A percentile compares a stretch with the other conserved stretches of the same genome.
Evolutionary conservation across 345 rosid genomes (phyloP).

Genomic region (Streptanthus diversifolius): DNA sequence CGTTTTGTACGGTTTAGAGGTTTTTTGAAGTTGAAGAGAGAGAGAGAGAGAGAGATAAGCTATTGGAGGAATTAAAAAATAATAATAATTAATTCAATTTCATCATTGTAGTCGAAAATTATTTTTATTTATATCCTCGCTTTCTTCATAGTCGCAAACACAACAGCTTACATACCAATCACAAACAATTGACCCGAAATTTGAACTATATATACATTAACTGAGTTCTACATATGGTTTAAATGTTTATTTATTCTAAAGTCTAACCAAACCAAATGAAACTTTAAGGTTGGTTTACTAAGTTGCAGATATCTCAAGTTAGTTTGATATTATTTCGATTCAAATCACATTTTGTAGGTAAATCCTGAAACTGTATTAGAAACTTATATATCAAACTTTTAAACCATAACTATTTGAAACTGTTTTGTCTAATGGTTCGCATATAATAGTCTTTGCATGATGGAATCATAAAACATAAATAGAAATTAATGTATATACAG

Average conservation of each 20-base stretch:
- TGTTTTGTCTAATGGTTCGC: not conserved
- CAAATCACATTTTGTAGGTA: no score
- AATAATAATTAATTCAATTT: conserved; percentile 17
- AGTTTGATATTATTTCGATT: no score
- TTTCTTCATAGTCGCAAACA: not conserved
- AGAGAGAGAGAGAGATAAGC: no score
- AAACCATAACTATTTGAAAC: no score
- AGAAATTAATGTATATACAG: no score
- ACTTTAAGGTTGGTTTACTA: not conserved
- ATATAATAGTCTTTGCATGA: not conserved
- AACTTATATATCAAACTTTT: no score
- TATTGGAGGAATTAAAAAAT: not conserved
- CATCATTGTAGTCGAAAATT: not conserved
- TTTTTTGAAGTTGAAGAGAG: conserved; percentile 34
- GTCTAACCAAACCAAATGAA: not conserved
- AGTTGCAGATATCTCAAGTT: not conserved
- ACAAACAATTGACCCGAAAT: not conserved
- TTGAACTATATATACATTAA: not conserved
- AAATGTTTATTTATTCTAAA: not conserved
- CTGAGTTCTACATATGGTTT: not conserved
- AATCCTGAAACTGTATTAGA: no score
- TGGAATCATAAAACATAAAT: not conserved
- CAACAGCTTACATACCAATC: not conserved
- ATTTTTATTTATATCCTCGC: not conserved
- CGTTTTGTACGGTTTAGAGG: conserved; percentile 80